phyloP scores from a whole-genome alignment of 202 grass and related monocot genomes.

The Saccharum hybrid region DNA sequence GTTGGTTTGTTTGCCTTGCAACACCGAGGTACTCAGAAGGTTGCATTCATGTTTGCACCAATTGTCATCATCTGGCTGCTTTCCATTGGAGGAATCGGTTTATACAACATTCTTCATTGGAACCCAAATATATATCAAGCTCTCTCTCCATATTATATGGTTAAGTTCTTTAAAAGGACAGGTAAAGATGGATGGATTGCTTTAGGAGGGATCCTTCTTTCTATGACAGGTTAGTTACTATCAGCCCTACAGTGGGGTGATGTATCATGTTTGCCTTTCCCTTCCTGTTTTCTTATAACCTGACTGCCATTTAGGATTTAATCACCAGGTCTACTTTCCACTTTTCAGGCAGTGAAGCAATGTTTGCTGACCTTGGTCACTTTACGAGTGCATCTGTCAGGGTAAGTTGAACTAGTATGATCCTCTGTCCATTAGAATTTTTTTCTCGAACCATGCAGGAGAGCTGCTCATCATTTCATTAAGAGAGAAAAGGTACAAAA shows the following conservation, averaged over 20 bases:
- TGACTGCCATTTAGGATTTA: slow-evolving; percentile 14
- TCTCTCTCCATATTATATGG: slow-evolving; percentile 75
- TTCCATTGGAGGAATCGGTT: slow-evolving; percentile 74
- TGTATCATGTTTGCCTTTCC: slow-evolving; percentile 19
- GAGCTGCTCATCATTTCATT: neutral
- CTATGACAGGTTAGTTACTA: slow-evolving; percentile 73
- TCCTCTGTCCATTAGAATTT: slow-evolving; percentile 20
- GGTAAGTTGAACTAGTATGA: slow-evolving; percentile 56
- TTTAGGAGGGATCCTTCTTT: slow-evolving; percentile 93
- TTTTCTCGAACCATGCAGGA: neutral
- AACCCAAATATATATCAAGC: slow-evolving; percentile 80
- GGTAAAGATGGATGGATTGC: slow-evolving; percentile 97
- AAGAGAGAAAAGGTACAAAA: neutral
- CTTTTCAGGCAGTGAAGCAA: slow-evolving; percentile 85
- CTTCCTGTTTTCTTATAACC: neutral
- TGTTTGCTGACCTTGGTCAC: slow-evolving; percentile 98
- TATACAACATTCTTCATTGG: slow-evolving; percentile 90
- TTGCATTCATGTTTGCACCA: slow-evolving; percentile 92
- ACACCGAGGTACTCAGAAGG: slow-evolving; percentile 92
- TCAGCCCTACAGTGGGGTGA: neutral
- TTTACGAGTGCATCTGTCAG: slow-evolving; percentile 89
- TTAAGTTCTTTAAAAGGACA: slow-evolving; percentile 79
- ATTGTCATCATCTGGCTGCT: slow-evolving; percentile 87
- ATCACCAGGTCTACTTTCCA: slow-evolving; percentile 20
- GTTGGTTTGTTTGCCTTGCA: slow-evolving; percentile 96